phyloP scores from a whole-genome alignment of 2,329 filamentous ascomycete genomes.

The Neonectria punicea region DNA sequence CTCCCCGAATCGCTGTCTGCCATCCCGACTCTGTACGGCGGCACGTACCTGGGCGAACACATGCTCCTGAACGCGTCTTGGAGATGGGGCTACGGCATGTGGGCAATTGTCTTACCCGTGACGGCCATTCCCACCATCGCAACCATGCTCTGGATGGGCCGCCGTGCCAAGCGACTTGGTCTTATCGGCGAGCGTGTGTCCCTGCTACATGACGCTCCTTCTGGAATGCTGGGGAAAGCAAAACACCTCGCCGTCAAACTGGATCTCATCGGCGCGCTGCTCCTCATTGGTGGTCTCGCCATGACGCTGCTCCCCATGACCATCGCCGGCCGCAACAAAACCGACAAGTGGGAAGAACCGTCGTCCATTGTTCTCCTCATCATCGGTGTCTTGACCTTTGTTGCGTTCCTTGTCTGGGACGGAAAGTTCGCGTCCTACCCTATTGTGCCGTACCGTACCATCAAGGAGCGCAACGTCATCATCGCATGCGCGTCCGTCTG shows the following conservation, averaged over 20 bases:
- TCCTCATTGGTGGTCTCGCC: slow-evolving; percentile 27
- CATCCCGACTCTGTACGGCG: slow-evolving; percentile 30
- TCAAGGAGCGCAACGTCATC: slow-evolving; percentile 32
- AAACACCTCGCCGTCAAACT: slow-evolving; percentile 23
- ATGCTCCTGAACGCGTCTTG: slow-evolving; percentile 23
- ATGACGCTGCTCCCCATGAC: slow-evolving; percentile 33
- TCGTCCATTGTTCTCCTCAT: slow-evolving; percentile 30
- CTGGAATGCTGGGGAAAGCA: background rate
- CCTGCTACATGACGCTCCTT: background rate
- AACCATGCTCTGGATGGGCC: slow-evolving; percentile 1
- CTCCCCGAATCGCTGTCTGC: slow-evolving; percentile 32
- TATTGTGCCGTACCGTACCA: slow-evolving; percentile 25
- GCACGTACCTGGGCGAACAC: slow-evolving; percentile 34
- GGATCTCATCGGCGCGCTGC: slow-evolving; percentile 27
- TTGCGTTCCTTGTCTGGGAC: background rate
- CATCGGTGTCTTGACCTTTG: background rate
- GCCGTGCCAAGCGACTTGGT: background rate
- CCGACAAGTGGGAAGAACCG: slow-evolving; percentile 27
- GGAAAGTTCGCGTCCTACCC: background rate
- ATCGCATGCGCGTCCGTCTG: slow-evolving; percentile 28
- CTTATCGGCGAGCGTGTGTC: background rate
- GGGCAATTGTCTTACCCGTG: slow-evolving; percentile 19
- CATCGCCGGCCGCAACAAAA: slow-evolving; percentile 30
- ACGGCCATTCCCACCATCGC: slow-evolving; percentile 29
- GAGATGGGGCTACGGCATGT: slow-evolving; percentile 36